Conservation (phyloP, 2,329 filamentous ascomycete genomes). For the Xylaria sp. region DNA sequence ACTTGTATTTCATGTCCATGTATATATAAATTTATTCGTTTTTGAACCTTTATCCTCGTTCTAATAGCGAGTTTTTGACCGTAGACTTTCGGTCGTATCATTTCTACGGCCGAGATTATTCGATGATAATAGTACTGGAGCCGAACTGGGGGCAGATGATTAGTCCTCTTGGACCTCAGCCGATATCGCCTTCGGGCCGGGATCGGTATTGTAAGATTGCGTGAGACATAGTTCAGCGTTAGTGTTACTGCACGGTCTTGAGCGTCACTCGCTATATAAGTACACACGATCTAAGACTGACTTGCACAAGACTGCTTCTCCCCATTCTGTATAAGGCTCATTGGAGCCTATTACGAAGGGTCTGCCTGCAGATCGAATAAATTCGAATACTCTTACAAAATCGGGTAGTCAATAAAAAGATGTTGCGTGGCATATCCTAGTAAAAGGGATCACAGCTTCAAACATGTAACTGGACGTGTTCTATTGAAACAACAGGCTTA, state of each 20-base stretch:
- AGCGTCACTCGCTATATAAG: no score
- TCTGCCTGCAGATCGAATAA: no score
- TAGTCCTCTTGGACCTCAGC: neutral
- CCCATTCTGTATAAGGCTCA: no score
- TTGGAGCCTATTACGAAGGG: no score
- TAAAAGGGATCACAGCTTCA: no score
- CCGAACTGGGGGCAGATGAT: neutral
- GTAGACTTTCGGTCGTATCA: neutral
- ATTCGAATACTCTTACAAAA: no score
- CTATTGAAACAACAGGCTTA: neutral
- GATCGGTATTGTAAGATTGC: neutral
- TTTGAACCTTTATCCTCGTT: neutral
- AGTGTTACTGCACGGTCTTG: no score
- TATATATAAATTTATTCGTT: neutral
- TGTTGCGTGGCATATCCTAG: no score
- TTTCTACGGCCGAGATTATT: neutral
- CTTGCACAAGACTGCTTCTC: no score
- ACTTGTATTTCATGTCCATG: conserved; percentile 7
- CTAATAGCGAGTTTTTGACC: neutral
- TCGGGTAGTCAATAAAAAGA: no score
- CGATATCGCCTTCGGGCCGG: neutral
- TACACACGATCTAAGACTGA: no score
- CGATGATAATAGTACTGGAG: neutral
- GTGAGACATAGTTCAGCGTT: no score
- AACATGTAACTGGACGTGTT: neutral